Evolutionary conservation across 345 rosid genomes (phyloP).

Genomic region (Capsella bursapastoris): DNA sequence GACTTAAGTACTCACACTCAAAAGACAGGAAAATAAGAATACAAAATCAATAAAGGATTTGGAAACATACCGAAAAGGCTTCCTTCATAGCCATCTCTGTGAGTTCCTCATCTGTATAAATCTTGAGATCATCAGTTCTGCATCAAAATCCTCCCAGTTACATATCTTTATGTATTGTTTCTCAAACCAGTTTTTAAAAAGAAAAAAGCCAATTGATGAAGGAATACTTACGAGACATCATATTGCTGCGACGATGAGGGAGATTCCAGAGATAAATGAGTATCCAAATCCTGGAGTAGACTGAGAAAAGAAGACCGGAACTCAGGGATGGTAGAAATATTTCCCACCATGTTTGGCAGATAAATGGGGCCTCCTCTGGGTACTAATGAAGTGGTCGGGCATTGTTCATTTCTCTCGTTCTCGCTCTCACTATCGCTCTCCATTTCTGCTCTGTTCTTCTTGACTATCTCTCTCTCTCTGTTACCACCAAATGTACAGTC

Average conservation of each 20-base stretch:
- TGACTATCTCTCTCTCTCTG: background rate
- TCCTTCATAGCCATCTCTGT: constrained; percentile 48
- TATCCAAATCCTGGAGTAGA: constrained; percentile 39
- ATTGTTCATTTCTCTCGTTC: constrained; percentile 27
- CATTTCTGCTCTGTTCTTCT: background rate
- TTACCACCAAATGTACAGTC: background rate
- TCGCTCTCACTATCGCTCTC: constrained; percentile 20
- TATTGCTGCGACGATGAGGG: constrained; percentile 22
- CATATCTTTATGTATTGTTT: background rate
- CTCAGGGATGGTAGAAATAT: constrained; percentile 25
- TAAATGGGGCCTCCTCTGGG: constrained; percentile 50
- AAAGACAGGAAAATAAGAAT: background rate
- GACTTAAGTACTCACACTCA: background rate
- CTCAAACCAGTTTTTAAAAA: background rate
- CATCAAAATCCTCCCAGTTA: constrained; percentile 7
- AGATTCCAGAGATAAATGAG: constrained; percentile 38
- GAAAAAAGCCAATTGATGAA: background rate
- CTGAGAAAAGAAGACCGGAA: constrained; percentile 41
- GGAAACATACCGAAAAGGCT: constrained; percentile 32
- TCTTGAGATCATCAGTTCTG: constrained; percentile 42
- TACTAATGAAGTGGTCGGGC: constrained; percentile 6
- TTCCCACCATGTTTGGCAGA: constrained; percentile 41
- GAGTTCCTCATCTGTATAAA: constrained; percentile 45
- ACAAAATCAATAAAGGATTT: background rate
- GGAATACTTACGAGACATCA: constrained; percentile 41